Evolutionary conservation across 2,329 filamentous ascomycete species (phyloP).

Genomic region (Monosporascus ibericus): DNA sequence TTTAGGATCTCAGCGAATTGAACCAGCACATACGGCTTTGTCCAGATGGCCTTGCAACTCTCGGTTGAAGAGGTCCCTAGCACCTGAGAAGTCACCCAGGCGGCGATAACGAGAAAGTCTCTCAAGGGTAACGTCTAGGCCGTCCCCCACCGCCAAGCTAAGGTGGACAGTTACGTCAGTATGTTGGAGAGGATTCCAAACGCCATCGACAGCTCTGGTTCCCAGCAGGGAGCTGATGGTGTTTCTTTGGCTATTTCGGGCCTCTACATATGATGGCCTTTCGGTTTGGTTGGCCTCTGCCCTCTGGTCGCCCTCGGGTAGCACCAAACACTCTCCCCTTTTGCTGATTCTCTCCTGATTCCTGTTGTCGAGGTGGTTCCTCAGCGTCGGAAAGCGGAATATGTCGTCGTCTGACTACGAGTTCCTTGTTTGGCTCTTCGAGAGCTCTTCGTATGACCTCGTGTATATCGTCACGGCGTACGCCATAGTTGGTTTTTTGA

Average conservation of each 20-base stretch:
- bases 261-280: too few relatives aligned
- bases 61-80: slow-evolving; percentile 13
- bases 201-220: slow-evolving; percentile 4
- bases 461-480: not conserved
- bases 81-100: slow-evolving; percentile 18
- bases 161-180: slow-evolving; percentile 17
- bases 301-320: too few relatives aligned
- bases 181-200: slow-evolving; percentile 8
- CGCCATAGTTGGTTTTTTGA: too few relatives aligned
- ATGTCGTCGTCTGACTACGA: not conserved
- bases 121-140: slow-evolving; percentile 19
- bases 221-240: too few relatives aligned
- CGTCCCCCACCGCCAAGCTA: slow-evolving; percentile 14
- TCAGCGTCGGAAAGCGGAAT: too few relatives aligned
- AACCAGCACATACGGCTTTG: slow-evolving; percentile 19
- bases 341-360: too few relatives aligned
- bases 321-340: too few relatives aligned
- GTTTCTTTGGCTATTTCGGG: too few relatives aligned
- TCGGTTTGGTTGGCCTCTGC: too few relatives aligned
- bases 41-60: slow-evolving; percentile 16
- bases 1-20: slow-evolving; percentile 22
- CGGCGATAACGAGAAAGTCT: slow-evolving; percentile 18
- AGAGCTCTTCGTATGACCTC: not conserved
- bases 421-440: not conserved
- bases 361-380: too few relatives aligned